Base-by-base conservation (phyloP, 768 basidiomycete genomes). In the Brasilioporus rufonigricans region DNA sequence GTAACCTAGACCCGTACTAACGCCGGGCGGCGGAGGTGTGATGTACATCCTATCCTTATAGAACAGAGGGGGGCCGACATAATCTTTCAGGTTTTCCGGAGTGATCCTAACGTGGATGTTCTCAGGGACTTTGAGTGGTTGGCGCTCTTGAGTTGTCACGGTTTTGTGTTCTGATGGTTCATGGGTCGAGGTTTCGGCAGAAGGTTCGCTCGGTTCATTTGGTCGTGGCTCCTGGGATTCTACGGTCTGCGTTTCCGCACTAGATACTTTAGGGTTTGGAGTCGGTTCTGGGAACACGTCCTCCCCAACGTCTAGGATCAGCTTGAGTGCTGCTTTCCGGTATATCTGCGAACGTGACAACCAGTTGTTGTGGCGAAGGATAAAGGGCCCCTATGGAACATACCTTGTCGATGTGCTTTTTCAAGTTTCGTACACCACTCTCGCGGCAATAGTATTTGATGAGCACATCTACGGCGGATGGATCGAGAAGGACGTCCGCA, bases 371-470 rank as follows among this genome's bases (percentile, higher is more conserved):
- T 27, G 19, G 7, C 11, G 33, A 4, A 13, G n/a, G 19, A 21
- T 12, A 21, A 21, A 24, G 38, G 10, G 8, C 1, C 8, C 65
- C 13, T n/a, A 27, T n/a, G 6, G n/a, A 35, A 18, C 46, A 2
- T 56, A 93, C 93, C 85, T 98, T 98, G 66, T 99, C 96, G 51
- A 99, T 96, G 65, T 95, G 91, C 74, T 99, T 98, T 85, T 98
- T 98, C 69, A 99, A 66, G 66, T 94, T 93, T 46, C 97, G 79
- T 29, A 99, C 97, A 41, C 97, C 97, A 62, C 93, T 96, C 76
- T 99, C 97, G 23, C 97, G 82, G 68, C 93, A 95, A 71, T 98
- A 98, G 71, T 94, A 98, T 68, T 95, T 90, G 75, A 99, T 98
- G 49, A 99, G 79, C 12, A 83, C 74, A 61, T 95, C 92, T 43